Evolutionary conservation across 1,284 basidiomycete species (phyloP).

Genomic region (Rhodotorula sp.): DNA sequence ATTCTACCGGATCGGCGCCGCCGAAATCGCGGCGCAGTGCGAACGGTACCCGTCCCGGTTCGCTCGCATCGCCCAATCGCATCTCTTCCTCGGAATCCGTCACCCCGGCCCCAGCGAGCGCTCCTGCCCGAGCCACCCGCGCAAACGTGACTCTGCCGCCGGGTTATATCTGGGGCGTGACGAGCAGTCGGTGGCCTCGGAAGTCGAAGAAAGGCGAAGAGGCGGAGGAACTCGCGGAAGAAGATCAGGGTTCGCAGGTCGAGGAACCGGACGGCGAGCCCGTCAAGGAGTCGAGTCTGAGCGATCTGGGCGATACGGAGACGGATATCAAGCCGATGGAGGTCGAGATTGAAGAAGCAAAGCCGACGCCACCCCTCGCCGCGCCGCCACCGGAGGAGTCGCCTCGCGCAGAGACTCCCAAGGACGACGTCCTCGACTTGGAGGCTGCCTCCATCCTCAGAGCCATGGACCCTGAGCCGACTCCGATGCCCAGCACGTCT

Average conservation of each 20-base stretch:
- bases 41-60: not conserved
- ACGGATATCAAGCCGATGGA: not conserved
- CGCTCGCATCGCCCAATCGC: not conserved
- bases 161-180: slow-evolving; percentile 33
- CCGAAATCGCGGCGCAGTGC: not conserved
- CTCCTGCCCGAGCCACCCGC: slow-evolving; percentile 21
- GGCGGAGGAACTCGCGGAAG: not conserved
- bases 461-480: not conserved
- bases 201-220: not conserved
- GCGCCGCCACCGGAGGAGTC: not conserved
- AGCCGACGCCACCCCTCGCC: not conserved
- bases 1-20: not conserved
- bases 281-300: not conserved
- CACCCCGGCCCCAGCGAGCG: not conserved
- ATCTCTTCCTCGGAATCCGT: not conserved
- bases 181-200: slow-evolving; percentile 19
- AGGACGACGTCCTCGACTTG: slow-evolving; percentile 1
- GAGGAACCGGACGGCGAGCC: not conserved
- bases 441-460: not conserved
- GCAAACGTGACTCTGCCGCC: slow-evolving; percentile 33
- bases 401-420: not conserved
- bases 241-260: not conserved
- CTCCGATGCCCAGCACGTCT: slow-evolving; percentile 5
- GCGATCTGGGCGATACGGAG: not conserved
- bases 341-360: not conserved